Evolutionary conservation across 495 filamentous ascomycete species (phyloP).

Genomic region (Trichodelitschia bisporula): DNA sequence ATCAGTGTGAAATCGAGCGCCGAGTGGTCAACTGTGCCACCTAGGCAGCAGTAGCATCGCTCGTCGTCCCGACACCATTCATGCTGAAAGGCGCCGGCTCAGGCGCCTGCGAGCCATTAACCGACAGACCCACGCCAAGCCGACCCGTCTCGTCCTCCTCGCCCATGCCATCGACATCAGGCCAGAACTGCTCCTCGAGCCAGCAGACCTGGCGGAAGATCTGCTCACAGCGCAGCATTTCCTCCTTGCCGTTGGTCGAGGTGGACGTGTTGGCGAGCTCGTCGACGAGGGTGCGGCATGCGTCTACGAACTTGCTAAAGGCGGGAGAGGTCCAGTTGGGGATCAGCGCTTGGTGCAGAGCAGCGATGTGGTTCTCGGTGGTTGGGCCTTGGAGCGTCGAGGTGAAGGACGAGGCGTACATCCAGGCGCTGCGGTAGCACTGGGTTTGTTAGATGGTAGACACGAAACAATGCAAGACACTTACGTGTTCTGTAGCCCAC

Average conservation of each 20-base stretch:
- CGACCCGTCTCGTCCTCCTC: conserved; percentile 13
- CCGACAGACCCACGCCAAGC: too few species aligned
- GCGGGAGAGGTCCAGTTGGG: conserved; percentile 20
- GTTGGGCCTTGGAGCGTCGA: conserved; percentile 7
- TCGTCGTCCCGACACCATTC: too few species aligned
- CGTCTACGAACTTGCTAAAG: conserved; percentile 19
- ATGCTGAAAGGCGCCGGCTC: too few species aligned
- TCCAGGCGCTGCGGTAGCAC: conserved; percentile 18
- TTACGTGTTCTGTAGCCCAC: conserved; percentile 43
- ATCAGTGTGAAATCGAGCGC: too few species aligned
- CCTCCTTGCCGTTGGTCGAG: conserved; percentile 14
- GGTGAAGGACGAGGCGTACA: conserved; percentile 15
- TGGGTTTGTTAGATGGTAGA: conserved; percentile 2
- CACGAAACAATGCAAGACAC: conserved; percentile 1
- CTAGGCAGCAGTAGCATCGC: too few species aligned
- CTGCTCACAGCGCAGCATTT: conserved; percentile 15
- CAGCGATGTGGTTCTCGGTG: conserved; percentile 13
- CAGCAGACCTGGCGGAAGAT: conserved; percentile 17
- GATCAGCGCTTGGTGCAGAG: conserved; percentile 19
- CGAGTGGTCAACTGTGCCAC: too few species aligned
- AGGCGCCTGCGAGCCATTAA: too few species aligned
- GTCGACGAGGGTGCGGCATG: conserved; percentile 16
- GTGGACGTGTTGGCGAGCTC: conserved; percentile 16
- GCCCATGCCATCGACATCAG: conserved; percentile 19
- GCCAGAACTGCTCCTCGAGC: conserved; percentile 18